A percentile compares a stretch with the other conserved stretches of the same genome.
Conservation (phyloP, 106 monocot species). For the Dactylorhiza incarnata region DNA sequence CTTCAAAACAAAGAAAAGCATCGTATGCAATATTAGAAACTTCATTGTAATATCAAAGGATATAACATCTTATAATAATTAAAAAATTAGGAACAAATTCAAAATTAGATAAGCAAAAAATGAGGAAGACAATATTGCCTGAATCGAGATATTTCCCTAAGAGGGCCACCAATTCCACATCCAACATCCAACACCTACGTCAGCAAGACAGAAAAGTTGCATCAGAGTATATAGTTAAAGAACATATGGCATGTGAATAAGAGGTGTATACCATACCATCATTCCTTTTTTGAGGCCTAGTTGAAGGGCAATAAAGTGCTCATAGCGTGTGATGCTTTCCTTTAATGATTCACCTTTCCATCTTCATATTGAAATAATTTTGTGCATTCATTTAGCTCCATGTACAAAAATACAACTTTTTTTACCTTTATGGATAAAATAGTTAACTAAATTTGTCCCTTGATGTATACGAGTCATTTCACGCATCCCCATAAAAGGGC, state of each 20-base stretch:
- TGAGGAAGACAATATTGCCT: slow-evolving; percentile 37
- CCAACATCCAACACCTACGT: slow-evolving; percentile 92
- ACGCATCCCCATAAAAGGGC: background rate
- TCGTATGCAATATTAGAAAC: background rate
- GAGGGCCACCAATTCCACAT: slow-evolving; percentile 92
- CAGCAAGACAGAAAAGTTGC: background rate
- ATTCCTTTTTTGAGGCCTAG: slow-evolving; percentile 82
- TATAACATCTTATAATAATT: background rate
- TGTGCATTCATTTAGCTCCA: background rate
- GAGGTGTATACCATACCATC: slow-evolving; percentile 53
- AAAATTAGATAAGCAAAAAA: background rate
- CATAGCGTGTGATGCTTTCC: slow-evolving; percentile 95
- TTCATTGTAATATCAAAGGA: background rate
- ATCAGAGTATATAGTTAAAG: background rate
- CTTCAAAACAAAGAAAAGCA: background rate
- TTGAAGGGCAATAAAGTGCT: slow-evolving; percentile 95
- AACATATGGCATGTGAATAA: slow-evolving; percentile 6
- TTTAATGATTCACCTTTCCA: slow-evolving; percentile 89
- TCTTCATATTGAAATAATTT: slow-evolving; percentile 33
- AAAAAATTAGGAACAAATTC: background rate
- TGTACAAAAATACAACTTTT: background rate
- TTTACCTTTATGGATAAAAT: background rate
- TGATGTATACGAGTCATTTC: background rate
- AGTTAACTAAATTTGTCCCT: background rate
- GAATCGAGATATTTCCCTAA: slow-evolving; percentile 88